A percentile compares a stretch with the other conserved stretches of the same genome.
Evolutionary conservation across 331 rosid genomes (phyloP).

Genomic region (Rosa hybrid): DNA sequence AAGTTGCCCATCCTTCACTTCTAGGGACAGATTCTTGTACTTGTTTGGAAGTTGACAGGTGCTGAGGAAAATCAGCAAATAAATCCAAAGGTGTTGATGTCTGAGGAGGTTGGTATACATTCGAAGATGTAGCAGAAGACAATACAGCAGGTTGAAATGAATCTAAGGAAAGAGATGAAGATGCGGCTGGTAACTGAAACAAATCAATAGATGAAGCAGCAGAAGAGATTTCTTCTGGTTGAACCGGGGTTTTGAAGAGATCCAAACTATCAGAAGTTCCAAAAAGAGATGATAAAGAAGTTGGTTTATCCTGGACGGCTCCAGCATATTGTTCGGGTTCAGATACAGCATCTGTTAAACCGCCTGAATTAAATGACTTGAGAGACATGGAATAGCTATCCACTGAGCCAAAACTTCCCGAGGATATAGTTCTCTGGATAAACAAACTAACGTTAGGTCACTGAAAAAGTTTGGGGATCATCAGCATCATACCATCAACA

Average conservation of each 20-base stretch:
- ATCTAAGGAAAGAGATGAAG: constrained; percentile 41
- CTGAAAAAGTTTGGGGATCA: constrained; percentile 11
- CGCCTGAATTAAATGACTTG: constrained; percentile 55
- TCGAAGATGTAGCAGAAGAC: constrained; percentile 32
- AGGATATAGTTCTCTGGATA: constrained; percentile 57
- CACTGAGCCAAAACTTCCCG: constrained; percentile 51
- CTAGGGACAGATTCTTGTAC: constrained; percentile 43
- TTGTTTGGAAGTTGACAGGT: constrained; percentile 42
- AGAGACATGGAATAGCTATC: constrained; percentile 48
- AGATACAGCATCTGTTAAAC: constrained; percentile 47
- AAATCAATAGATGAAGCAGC: constrained; percentile 49
- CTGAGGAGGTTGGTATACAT: constrained; percentile 38
- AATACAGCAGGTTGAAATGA: constrained; percentile 41
- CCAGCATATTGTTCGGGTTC: constrained; percentile 54
- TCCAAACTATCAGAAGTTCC: constrained; percentile 43
- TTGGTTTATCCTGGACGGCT: constrained; percentile 37
- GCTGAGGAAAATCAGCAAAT: constrained; percentile 45
- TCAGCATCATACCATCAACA: constrained; percentile 1
- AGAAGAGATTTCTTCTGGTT: constrained; percentile 32
- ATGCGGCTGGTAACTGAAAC: constrained; percentile 50
- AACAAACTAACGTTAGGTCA: constrained; percentile 25
- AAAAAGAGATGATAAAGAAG: constrained; percentile 38
- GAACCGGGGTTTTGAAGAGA: constrained; percentile 35
- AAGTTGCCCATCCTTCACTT: constrained; percentile 86
- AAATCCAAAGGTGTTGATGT: constrained; percentile 38